These are phyloP conservation scores for Globisporangium paddicum DNA, from an alignment of 352 stramenopile genomes.

Conservation along the genomic window DNA sequence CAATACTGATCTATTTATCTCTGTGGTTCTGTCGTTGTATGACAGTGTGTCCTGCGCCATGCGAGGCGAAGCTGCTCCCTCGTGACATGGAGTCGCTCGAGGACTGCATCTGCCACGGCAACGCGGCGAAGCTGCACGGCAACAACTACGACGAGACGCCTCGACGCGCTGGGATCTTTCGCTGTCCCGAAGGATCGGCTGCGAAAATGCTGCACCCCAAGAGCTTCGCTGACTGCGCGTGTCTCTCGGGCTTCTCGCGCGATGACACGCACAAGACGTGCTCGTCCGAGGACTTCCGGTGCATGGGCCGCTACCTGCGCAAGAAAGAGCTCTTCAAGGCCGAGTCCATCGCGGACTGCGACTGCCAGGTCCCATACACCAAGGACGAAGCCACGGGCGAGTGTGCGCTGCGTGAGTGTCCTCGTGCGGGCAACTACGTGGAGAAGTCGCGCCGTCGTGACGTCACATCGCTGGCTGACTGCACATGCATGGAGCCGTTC, in stretches of 20 bases:
- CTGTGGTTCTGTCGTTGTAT: not conserved
- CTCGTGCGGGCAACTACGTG: conserved; percentile 76
- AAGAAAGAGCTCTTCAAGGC: conserved; percentile 23
- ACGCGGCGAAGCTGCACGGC: not conserved
- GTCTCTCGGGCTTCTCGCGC: conserved; percentile 22
- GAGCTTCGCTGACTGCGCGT: conserved; percentile 41
- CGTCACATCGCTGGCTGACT: conserved; percentile 70
- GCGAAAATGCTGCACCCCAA: conserved; percentile 26
- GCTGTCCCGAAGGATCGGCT: conserved; percentile 28
- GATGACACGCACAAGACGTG: conserved; percentile 35
- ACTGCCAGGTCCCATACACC: conserved; percentile 67
- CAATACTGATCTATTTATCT: not conserved
- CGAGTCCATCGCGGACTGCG: conserved; percentile 62
- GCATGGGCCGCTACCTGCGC: conserved; percentile 51
- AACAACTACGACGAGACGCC: conserved; percentile 10
- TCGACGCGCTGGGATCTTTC: conserved; percentile 10
- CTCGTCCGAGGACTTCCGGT: conserved; percentile 39
- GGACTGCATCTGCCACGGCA: conserved; percentile 56
- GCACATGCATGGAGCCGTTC: conserved; percentile 52
- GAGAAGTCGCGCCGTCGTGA: conserved; percentile 20
- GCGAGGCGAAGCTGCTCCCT: conserved; percentile 70
- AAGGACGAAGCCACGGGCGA: conserved; percentile 52
- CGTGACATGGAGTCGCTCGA: conserved; percentile 78
- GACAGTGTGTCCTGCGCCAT: conserved; percentile 55
- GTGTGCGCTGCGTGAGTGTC: conserved; percentile 53